These are phyloP conservation scores for Bauhinia variegata DNA, from an alignment of 306 rosid genomes.

Conservation along the genomic window DNA sequence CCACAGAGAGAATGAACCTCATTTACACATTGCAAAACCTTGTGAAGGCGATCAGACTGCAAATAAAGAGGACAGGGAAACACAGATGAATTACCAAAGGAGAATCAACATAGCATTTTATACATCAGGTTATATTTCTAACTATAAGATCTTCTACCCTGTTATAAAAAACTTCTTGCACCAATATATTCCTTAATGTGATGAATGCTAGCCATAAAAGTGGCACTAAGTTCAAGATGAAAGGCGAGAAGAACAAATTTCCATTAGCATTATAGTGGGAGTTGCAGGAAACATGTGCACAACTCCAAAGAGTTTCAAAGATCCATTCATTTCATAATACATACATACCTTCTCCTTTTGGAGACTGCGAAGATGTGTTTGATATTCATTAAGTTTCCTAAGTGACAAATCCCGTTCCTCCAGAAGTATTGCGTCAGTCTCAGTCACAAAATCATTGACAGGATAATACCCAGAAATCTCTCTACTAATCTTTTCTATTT, in stretches of 20 bases:
- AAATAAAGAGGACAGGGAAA: slow-evolving; percentile 26
- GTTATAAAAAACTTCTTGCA: not conserved
- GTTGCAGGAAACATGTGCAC: not conserved
- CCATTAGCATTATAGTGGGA: not conserved
- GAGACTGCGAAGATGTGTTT: slow-evolving; percentile 71
- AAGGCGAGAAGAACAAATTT: not conserved
- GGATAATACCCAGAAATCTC: slow-evolving; percentile 75
- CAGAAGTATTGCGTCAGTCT: slow-evolving; percentile 35
- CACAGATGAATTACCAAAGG: slow-evolving; percentile 8
- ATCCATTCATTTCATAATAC: slow-evolving; percentile 9
- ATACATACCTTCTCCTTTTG: slow-evolving; percentile 86
- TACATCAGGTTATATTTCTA: slow-evolving; percentile 15
- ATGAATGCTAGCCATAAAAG: not conserved
- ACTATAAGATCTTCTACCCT: not conserved
- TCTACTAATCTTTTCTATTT: slow-evolving; percentile 82
- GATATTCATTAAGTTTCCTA: slow-evolving; percentile 85
- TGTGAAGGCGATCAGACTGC: slow-evolving; percentile 91
- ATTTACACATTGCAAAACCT: slow-evolving; percentile 81
- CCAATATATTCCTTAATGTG: not conserved
- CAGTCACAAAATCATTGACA: slow-evolving; percentile 35
- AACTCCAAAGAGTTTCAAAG: slow-evolving; percentile 17
- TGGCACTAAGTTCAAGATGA: not conserved
- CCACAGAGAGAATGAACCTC: slow-evolving; percentile 93
- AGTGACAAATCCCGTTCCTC: slow-evolving; percentile 82
- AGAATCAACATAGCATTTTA: not conserved